A percentile compares a stretch with the other conserved stretches of the same genome.
phyloP scores from a whole-genome alignment of 768 basidiomycete species.

The Leccinum broughii region DNA sequence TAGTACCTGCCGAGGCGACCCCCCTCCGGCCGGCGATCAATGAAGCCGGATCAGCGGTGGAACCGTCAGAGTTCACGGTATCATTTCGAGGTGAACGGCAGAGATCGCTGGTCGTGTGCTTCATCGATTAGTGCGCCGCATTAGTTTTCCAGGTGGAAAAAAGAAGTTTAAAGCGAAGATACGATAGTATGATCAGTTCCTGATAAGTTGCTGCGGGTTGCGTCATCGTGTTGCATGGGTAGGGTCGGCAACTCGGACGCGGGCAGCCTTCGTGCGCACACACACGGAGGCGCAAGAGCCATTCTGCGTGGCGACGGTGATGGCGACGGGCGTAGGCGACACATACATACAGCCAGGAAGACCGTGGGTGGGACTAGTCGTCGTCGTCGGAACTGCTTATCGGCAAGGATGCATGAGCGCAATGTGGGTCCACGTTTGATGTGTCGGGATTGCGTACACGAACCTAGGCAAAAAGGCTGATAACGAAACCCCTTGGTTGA shows the following conservation, averaged over 20 bases:
- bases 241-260: no score
- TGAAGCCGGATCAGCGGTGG: not conserved
- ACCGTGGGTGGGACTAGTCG: not conserved
- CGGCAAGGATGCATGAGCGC: not conserved
- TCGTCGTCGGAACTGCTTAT: not conserved
- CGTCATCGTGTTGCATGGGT: not conserved
- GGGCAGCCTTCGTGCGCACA: not conserved
- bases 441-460: not conserved
- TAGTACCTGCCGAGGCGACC: not conserved
- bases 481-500: not conserved
- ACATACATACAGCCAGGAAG: not conserved
- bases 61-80: not conserved
- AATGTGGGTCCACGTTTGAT: constrained; percentile 5
- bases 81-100: no score
- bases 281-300: not conserved
- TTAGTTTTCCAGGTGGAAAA: not conserved
- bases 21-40: not conserved
- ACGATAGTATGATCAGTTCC: not conserved
- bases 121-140: not conserved
- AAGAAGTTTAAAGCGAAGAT: not conserved
- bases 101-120: not conserved
- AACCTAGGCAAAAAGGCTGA: not conserved
- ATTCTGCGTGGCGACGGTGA: not conserved
- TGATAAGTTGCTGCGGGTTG: not conserved
- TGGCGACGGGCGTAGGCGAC: not conserved